Conservation (phyloP, 768 basidiomycete species). For the Sistotremastrum suecicum region DNA sequence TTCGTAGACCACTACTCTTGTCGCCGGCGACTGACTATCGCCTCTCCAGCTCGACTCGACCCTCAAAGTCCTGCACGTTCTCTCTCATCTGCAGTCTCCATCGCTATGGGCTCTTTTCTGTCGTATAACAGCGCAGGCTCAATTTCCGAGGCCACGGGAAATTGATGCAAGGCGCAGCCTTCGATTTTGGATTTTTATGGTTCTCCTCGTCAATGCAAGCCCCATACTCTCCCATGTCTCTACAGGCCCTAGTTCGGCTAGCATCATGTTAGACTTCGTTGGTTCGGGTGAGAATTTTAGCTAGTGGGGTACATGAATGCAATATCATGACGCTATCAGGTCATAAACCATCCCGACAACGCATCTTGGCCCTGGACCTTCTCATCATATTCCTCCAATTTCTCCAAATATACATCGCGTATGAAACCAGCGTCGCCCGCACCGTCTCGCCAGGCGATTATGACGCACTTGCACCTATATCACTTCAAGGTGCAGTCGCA, state of each 20-base stretch:
- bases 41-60: constrained; percentile 46
- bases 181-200: constrained; percentile 49
- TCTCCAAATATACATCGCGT: constrained; percentile 52
- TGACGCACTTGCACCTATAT: constrained; percentile 24
- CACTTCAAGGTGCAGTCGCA: constrained; percentile 1
- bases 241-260: constrained; percentile 37
- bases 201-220: constrained; percentile 42
- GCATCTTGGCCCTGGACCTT: constrained; percentile 53
- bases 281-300: constrained; percentile 44
- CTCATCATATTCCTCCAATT: constrained; percentile 54
- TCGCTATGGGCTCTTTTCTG: constrained; percentile 40
- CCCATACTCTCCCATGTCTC: constrained; percentile 49
- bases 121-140: constrained; percentile 45
- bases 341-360: constrained; percentile 46
- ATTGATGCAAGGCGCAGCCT: constrained; percentile 50
- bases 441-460: constrained; percentile 25
- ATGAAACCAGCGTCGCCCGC: constrained; percentile 39
- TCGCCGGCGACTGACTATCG: constrained; percentile 3
- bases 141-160: constrained; percentile 54
- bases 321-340: constrained; percentile 19
- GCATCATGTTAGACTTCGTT: constrained; percentile 65
- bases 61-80: constrained; percentile 55
- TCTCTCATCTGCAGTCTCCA: constrained; percentile 70
- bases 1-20: constrained; percentile 8
- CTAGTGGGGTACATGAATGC: constrained; percentile 6